phyloP scores from a whole-genome alignment of 1,139 yeast genomes.

The Pneumocystis wakefieldiae region DNA sequence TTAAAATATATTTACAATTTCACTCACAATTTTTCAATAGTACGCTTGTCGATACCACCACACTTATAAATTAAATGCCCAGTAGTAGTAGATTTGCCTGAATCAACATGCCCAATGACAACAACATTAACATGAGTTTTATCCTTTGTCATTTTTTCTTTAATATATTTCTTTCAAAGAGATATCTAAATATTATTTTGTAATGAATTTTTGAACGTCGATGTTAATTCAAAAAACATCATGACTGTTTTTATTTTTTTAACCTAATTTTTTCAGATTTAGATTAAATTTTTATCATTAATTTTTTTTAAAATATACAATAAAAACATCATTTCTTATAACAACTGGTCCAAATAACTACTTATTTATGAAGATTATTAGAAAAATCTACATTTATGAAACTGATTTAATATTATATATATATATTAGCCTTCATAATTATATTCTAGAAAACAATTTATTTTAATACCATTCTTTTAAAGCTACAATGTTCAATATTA shows the following conservation, averaged over 20 bases:
- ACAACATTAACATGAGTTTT: slow-evolving; percentile 98
- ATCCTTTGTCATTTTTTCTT: slow-evolving; percentile 52
- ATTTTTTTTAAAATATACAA: background rate
- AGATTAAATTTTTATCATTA: background rate
- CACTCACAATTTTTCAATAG: slow-evolving; percentile 68
- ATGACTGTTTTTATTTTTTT: background rate
- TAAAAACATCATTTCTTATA: background rate
- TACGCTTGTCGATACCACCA: slow-evolving; percentile 78
- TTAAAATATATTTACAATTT: background rate
- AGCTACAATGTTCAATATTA: background rate
- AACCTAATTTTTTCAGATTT: background rate
- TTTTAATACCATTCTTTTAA: background rate
- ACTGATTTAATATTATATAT: background rate
- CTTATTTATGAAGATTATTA: background rate
- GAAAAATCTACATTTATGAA: background rate
- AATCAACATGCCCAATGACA: slow-evolving; percentile 99
- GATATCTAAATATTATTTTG: background rate
- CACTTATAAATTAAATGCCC: slow-evolving; percentile 98
- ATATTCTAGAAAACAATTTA: background rate
- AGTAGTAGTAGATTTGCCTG: slow-evolving; percentile 96
- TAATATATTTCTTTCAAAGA: background rate
- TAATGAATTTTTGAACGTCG: background rate
- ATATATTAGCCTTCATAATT: background rate
- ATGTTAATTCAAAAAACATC: background rate
- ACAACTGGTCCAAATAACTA: background rate